Evolutionary conservation across 106 monocot species (phyloP), one percentile per base, ranked within the genome.

Genomic region (Allium cepa): DNA sequence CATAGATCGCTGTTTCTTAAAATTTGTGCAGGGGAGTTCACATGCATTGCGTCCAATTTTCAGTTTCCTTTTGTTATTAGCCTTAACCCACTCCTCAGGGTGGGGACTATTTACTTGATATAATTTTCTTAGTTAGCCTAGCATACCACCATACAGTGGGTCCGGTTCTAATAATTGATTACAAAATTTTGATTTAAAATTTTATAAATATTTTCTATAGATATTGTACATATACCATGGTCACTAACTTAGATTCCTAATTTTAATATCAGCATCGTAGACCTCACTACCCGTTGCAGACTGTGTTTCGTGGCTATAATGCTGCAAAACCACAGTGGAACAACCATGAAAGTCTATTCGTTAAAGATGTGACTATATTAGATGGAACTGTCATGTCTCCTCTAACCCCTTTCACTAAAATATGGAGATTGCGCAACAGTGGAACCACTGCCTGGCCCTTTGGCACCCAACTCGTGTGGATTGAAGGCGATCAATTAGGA

Each of bases 391-490:
- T 79, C 48, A 79, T 95, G 82, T 46, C 83, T 15, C 80, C 88
- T 53, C 77, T 58, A 47, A 80, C 80, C 59, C 79, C 59, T 11
- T 92, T 96, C 61, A 96, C 91, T 8, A 96, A 96, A 72, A 88
- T 96, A 70, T 96, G 96, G 96, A 76, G 85, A 64, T 77, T 96
- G 88, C 79, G 73, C 9, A 96, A 96, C 69, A 88, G 76, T 77
- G 96, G 96, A n/a, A 75, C 68, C 9, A 52, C 74, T 49, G 18
- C 57, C 14, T 96, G 96, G 91, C 88, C 91, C 8, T 68, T 49
- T 56, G 96, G 96, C 16, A 92, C 88, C 11, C 79, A 76, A 16
- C 88, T 96, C 71, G 55, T 88, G 22, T 91, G 94, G 91, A 72
- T 91, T 60, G 87, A 85, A 64, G 94, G 94, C 7, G 81, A 91